A percentile compares a stretch with the other conserved stretches of the same genome.
Conservation (phyloP, 2,329 filamentous ascomycete species). For the Fusarium stilboides region DNA sequence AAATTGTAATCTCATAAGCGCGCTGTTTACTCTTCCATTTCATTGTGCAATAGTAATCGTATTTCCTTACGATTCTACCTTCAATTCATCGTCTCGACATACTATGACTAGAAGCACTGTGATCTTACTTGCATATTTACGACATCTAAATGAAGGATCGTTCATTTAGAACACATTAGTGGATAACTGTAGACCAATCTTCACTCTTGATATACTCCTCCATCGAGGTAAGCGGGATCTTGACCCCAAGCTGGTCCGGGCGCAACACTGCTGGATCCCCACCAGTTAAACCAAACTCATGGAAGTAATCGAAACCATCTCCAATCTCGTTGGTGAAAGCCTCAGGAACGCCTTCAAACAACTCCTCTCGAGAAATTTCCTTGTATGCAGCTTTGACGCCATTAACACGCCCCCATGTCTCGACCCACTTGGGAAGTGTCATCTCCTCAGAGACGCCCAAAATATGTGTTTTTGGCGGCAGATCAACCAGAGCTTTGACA, state of each 20-base stretch:
- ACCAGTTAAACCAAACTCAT: constrained; percentile 37
- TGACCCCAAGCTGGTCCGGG: constrained; percentile 15
- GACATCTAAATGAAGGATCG: no score
- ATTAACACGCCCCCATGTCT: constrained; percentile 32
- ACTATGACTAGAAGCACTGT: no score
- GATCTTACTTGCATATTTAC: no score
- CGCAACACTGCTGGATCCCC: constrained; percentile 28
- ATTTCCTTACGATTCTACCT: no score
- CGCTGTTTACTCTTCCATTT: no score
- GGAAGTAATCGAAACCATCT: constrained; percentile 31
- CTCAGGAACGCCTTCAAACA: constrained; percentile 15
- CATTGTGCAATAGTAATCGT: no score
- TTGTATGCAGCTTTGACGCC: constrained; percentile 37
- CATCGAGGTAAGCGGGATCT: not conserved
- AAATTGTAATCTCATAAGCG: no score
- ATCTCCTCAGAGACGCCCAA: constrained; percentile 5
- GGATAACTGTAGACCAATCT: not conserved
- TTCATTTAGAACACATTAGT: not conserved
- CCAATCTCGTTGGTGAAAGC: constrained; percentile 29
- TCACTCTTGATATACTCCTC: not conserved
- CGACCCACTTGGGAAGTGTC: constrained; percentile 31
- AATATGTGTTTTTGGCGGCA: not conserved
- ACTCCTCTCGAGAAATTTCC: constrained; percentile 31
- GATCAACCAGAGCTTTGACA: not conserved
- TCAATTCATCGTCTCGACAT: no score